Base-by-base conservation (phyloP, 257 asterid species). In the Solanum clarkiae region DNA sequence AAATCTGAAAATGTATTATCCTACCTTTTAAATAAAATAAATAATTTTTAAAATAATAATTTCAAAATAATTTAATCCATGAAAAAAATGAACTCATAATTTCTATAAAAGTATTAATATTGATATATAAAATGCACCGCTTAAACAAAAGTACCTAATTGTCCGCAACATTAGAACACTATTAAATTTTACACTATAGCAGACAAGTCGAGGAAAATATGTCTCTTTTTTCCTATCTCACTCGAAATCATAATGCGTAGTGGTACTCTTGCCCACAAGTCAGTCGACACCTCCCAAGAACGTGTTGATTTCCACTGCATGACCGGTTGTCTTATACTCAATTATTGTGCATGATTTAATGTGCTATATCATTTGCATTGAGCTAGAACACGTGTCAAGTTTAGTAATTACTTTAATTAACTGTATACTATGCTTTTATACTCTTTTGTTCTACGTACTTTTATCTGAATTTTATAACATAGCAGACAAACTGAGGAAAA, bases 401-500 rank as follows among this genome's bases (percentile, higher is more conserved):
- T 49, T 15, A 8, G 49, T 49, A 75, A 75, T 75, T 75, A 60
- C 42, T 74, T 75, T 47, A 44, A 72, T 44, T 20, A 11, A 40
- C 9, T 17, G 2, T 60, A 60, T 16, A 63, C 81, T 20, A 53
- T 74, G 65, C 59, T 75, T 29, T 4, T 1, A 36, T 36, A 36
- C 6, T 36, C 42, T 36, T 36, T 36, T 36, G 42, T 36, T 36
- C 42, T 5, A 36, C 36, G 4, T 32, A 32, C 42, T 36, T 36
- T 36, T 36, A 36, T 4, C 42, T 36, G 42, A 36, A 81, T 62
- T 75, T 81, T 84, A 84, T 74, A 51, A 84, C 32, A 15, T 10
- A 80, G 88, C 70, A 77, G 88, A 74, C 69, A 84, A 59, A 32
- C 51, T 82, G 77, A 88, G 86, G 82, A 29, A 26, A 80, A 60